Evolutionary conservation across 192 early-diverging fungal genomes (phyloP).

Genomic region (Geosiphon pyriformis): DNA sequence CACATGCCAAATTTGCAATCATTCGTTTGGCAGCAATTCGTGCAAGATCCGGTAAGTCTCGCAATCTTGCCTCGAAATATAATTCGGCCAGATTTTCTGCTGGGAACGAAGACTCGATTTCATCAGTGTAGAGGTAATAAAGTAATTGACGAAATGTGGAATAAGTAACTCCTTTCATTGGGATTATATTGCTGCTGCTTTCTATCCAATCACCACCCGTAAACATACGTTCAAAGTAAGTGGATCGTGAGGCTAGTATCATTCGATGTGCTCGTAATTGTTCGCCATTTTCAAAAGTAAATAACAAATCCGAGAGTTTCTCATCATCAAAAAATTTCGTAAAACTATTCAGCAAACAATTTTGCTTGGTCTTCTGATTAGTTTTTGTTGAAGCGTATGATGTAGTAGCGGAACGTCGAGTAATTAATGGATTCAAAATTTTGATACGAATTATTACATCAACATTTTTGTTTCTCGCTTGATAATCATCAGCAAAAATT

Average conservation of each 20-base stretch:
- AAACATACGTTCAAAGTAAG: constrained; percentile 20
- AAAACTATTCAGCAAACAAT: too few species aligned
- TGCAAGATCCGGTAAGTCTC: constrained; percentile 6
- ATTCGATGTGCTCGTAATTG: constrained; percentile 22
- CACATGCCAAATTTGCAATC: neutral
- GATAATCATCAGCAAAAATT: too few species aligned
- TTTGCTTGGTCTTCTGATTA: too few species aligned
- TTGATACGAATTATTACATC: too few species aligned
- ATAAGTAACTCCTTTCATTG: constrained; percentile 10
- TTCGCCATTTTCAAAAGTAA: constrained; percentile 15
- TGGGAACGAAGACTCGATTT: constrained; percentile 4
- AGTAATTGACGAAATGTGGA: constrained; percentile 1
- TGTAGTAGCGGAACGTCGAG: too few species aligned
- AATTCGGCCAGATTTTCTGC: constrained; percentile 8
- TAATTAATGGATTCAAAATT: too few species aligned
- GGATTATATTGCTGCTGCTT: constrained; percentile 9
- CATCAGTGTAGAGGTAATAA: constrained; percentile 17
- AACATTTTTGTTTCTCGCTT: too few species aligned
- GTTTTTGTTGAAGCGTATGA: too few species aligned
- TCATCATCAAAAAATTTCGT: constrained; percentile 24
- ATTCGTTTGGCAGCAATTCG: constrained; percentile 5
- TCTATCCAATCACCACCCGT: constrained; percentile 12
- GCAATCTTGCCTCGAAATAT: constrained; percentile 14
- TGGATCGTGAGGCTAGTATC: constrained; percentile 5
- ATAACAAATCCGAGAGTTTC: constrained; percentile 11